Percentiles rank a stretch among this genome's conserved stretches.
phyloP scores from a whole-genome alignment of 1,139 yeast species.

The Petasospora rhodanensis region DNA sequence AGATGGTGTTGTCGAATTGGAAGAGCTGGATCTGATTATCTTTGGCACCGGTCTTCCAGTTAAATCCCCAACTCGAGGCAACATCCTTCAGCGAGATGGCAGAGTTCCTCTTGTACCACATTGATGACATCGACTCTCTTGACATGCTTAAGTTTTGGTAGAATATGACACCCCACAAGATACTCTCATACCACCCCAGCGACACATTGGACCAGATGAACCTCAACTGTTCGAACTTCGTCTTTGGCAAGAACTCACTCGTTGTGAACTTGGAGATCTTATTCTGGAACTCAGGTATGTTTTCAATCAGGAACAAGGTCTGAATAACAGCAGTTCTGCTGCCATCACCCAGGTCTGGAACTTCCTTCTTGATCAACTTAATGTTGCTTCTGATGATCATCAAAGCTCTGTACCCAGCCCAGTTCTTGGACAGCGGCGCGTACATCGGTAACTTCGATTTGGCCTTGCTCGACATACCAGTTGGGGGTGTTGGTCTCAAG shows the following conservation, averaged over 20 bases:
- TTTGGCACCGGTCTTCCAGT: constrained; percentile 16
- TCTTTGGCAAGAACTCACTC: constrained; percentile 31
- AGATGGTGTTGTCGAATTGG: constrained; percentile 17
- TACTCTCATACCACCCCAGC: constrained; percentile 72
- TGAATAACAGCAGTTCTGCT: constrained; percentile 23
- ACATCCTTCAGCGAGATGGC: constrained; percentile 22
- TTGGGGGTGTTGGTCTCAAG: constrained; percentile 39
- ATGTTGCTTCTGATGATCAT: constrained; percentile 40
- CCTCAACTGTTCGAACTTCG: constrained; percentile 42
- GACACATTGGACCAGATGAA: constrained; percentile 62
- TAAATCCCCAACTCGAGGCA: constrained; percentile 25
- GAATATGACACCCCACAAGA: constrained; percentile 64
- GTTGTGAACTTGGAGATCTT: constrained; percentile 27
- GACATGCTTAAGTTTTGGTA: constrained; percentile 28
- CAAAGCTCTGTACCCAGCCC: constrained; percentile 60
- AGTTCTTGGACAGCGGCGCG: constrained; percentile 44
- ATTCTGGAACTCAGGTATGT: constrained; percentile 28
- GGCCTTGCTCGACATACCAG: constrained; percentile 59
- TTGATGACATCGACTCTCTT: constrained; percentile 10
- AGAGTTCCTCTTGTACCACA: constrained; percentile 24
- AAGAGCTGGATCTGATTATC: constrained; percentile 7
- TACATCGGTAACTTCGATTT: constrained; percentile 55
- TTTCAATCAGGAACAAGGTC: constrained; percentile 39
- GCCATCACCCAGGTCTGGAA: constrained; percentile 30
- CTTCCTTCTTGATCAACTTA: constrained; percentile 35